These are phyloP conservation scores for Ramularia endophylla DNA, from an alignment of 2,329 filamentous ascomycete genomes.

Conservation along the genomic window DNA sequence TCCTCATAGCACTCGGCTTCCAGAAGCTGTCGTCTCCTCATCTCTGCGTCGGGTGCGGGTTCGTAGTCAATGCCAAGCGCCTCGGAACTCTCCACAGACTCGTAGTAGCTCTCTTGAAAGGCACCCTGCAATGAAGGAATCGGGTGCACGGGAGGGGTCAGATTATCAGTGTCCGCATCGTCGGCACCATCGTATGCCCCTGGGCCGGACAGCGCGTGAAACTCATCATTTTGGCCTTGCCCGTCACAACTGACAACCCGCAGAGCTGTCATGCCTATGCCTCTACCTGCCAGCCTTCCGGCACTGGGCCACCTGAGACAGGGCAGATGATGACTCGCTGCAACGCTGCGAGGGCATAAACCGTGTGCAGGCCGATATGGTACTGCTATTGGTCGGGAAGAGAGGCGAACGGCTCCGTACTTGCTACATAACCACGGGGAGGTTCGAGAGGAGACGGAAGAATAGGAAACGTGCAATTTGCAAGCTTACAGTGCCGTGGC, in stretches of 20 bases:
- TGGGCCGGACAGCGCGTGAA: constrained; percentile 19
- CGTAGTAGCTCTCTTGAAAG: constrained; percentile 46
- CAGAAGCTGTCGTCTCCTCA: constrained; percentile 60
- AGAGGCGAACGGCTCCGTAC: too few relatives aligned
- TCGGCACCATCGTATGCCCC: constrained; percentile 8
- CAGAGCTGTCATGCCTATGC: constrained; percentile 15
- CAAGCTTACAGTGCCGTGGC: too few relatives aligned
- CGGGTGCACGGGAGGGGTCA: constrained; percentile 56
- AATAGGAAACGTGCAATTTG: too few relatives aligned
- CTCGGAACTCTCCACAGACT: constrained; percentile 30
- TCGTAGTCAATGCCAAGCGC: constrained; percentile 21
- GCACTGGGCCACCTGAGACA: too few relatives aligned
- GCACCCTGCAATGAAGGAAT: constrained; percentile 71
- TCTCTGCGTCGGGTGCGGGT: constrained; percentile 47
- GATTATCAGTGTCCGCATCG: constrained; percentile 9
- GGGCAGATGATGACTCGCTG: background rate
- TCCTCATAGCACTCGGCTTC: constrained; percentile 63
- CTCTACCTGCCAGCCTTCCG: background rate
- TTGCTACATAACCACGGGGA: too few relatives aligned
- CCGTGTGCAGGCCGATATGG: too few relatives aligned
- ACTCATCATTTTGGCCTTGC: constrained; percentile 25
- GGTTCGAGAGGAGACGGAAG: too few relatives aligned
- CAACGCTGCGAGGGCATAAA: background rate
- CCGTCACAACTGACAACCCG: constrained; percentile 15
- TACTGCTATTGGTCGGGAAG: too few relatives aligned